These are phyloP conservation scores for Chaetomium sp. DNA, from an alignment of 2,329 filamentous ascomycete species.

Conservation along the genomic window DNA sequence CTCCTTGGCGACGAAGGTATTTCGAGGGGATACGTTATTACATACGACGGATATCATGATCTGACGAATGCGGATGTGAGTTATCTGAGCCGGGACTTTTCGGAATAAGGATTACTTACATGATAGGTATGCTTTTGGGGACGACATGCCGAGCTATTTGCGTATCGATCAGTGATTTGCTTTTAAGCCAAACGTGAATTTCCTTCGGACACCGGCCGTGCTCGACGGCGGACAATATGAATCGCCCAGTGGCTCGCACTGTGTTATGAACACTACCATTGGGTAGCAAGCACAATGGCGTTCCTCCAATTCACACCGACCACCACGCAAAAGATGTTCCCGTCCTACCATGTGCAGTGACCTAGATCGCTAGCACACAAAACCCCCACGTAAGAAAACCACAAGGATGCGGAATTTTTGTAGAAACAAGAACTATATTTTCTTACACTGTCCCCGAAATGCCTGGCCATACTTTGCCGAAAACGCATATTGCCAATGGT, in stretches of 20 bases:
- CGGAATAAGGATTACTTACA: conserved; percentile 31
- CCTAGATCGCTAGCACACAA: too few relatives aligned
- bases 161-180: conserved; percentile 2
- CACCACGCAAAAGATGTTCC: too few relatives aligned
- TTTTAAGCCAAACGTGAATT: not conserved
- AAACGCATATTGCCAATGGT: conserved; percentile 20
- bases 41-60: conserved; percentile 23
- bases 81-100: not conserved
- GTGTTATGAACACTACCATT: too few relatives aligned
- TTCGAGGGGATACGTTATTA: conserved; percentile 9
- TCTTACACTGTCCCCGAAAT: conserved; percentile 24
- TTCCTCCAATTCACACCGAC: too few relatives aligned
- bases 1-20: not conserved
- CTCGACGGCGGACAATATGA: too few relatives aligned
- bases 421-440: not conserved
- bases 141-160: conserved; percentile 23
- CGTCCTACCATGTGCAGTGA: too few relatives aligned
- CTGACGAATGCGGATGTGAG: conserved; percentile 14
- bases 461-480: conserved; percentile 21
- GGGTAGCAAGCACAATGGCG: too few relatives aligned
- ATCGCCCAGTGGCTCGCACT: too few relatives aligned
- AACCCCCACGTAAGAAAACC: not conserved
- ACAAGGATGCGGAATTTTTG: not conserved
- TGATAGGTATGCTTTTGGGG: conserved; percentile 38
- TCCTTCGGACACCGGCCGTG: too few relatives aligned